Evolutionary conservation across 306 rosid genomes (phyloP), one percentile per base, ranked within the genome.

Genomic region (Psophocarpus tetragonolobus): DNA sequence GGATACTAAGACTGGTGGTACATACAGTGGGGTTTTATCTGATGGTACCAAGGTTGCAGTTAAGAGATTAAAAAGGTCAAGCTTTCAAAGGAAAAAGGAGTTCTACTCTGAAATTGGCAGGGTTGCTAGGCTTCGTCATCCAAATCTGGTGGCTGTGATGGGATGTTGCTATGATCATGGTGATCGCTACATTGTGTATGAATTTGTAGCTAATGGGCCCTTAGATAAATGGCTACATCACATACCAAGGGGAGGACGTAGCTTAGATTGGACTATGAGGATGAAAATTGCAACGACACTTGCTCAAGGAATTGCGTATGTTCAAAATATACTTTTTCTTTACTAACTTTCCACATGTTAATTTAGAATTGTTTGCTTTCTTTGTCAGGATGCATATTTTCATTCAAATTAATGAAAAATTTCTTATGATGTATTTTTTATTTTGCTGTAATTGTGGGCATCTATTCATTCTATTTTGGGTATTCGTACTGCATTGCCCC

Each of bases 261-360:
- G 88, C 82, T 87, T 95, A 84, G 97, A 91, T 81, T 95, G 99
- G 99, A 75, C 90, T 61, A 88, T 92, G 97, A 89, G 97, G 83
- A 91, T 95, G 91, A 92, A 91, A 81, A 90, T 92, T 74, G 97
- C 97, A 12, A 92, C 91, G 0, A 91, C 97, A 2, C 97, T 95
- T 81, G 99, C 96, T 48, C 99, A 91, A 86, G 99, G 99, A 84
- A 95, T 95, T 53, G 99, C 99, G 97, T 95, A 95, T 6, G 99
- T 89, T 71, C 66, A 54, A 18, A 73, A 48, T 80, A 35, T 45
- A 48, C 74, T 32, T 68, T 21, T 41, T 72, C 64, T 74, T 56
- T 45, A 11, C 71, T 27, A 44, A 26, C 66, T 67, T 71, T 79
- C 35, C 0, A 10, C 64, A 24, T 58, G 44, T 64, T 67, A 27